These are phyloP conservation scores for Russula brevipes DNA, from an alignment of 768 basidiomycete species.

Conservation along the genomic window DNA sequence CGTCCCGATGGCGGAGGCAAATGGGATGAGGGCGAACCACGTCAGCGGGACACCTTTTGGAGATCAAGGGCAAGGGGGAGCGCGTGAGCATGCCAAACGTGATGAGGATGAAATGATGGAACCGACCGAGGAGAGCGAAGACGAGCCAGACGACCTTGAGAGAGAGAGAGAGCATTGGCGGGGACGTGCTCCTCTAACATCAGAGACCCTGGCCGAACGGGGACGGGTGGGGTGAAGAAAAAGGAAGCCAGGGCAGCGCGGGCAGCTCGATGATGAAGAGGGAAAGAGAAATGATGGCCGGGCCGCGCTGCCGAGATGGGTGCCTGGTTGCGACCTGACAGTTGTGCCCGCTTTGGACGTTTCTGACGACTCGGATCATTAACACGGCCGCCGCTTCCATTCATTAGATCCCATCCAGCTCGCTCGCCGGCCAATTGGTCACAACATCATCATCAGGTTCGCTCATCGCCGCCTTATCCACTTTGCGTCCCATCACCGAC, in stretches of 20 bases:
- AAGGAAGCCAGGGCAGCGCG: no score
- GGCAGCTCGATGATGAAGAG: no score
- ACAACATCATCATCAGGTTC: conserved; percentile 20
- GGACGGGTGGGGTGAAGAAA: neutral
- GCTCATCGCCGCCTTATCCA: conserved; percentile 19
- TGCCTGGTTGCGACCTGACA: no score
- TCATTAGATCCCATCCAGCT: conserved; percentile 3
- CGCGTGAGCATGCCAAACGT: neutral
- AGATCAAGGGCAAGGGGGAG: neutral
- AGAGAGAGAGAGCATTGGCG: conserved; percentile 15
- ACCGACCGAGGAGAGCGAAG: conserved; percentile 13
- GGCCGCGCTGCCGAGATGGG: no score
- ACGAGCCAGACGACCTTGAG: conserved; percentile 24
- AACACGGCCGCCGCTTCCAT: no score
- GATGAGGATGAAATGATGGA: neutral
- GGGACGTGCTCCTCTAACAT: neutral
- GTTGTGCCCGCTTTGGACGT: no score
- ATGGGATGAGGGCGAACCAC: conserved; percentile 44
- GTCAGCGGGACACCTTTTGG: conserved; percentile 16
- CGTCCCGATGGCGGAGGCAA: conserved; percentile 40
- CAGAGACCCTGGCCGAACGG: neutral
- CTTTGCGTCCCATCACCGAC: conserved; percentile 40
- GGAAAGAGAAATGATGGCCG: neutral
- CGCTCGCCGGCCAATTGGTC: conserved; percentile 4
- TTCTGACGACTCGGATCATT: neutral